Evolutionary conservation across 352 stramenopile species (phyloP).

Genomic region (Globisporangium camurandrum): DNA sequence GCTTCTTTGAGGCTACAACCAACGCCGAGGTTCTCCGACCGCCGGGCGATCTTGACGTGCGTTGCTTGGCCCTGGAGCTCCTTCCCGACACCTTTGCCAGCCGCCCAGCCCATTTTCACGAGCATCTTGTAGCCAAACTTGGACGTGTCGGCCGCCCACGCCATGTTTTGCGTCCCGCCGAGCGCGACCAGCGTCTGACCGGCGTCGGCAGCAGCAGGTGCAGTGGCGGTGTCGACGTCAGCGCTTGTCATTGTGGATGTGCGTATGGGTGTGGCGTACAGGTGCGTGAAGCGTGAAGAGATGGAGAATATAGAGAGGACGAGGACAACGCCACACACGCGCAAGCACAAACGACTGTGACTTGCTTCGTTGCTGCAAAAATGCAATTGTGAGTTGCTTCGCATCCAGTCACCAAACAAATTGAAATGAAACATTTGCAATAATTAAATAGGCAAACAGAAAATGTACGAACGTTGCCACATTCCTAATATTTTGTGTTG

Average conservation of each 20-base stretch:
- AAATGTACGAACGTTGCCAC: background rate
- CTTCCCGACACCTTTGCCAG: constrained; percentile 91
- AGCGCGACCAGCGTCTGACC: constrained; percentile 59
- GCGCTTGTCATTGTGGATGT: constrained; percentile 6
- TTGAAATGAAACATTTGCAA: background rate
- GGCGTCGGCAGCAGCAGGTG: background rate
- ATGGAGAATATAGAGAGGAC: background rate
- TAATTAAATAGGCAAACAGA: background rate
- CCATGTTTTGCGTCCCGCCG: constrained; percentile 85
- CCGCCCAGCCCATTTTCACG: constrained; percentile 94
- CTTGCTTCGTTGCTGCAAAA: background rate
- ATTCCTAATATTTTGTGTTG: background rate
- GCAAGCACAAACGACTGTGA: background rate
- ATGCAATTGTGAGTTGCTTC: background rate
- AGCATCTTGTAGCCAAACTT: constrained; percentile 95
- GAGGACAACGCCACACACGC: background rate
- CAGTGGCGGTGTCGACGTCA: constrained; percentile 2
- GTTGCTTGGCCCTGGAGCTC: constrained; percentile 85
- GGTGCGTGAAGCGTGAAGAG: background rate
- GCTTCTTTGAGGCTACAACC: constrained; percentile 87
- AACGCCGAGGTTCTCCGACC: constrained; percentile 87
- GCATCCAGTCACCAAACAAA: background rate
- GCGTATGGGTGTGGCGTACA: background rate
- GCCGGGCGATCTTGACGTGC: constrained; percentile 83
- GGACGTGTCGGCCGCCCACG: constrained; percentile 80